Evolutionary conservation across 441 rosid species (phyloP), one percentile per base, ranked within the genome.

Genomic region (Eutrema salsugineum): DNA sequence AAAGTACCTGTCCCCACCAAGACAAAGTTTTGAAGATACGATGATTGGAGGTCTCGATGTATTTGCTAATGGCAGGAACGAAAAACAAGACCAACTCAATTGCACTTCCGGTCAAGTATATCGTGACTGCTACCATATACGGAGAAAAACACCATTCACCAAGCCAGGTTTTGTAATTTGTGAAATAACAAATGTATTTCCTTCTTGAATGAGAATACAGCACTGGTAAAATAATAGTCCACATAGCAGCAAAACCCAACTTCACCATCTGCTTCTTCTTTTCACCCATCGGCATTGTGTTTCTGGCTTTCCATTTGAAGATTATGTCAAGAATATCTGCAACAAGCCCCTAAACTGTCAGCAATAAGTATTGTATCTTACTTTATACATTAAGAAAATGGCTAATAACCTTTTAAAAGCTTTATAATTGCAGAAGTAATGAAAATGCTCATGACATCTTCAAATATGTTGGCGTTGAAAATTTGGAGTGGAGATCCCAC

Each of bases 391-490:
- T 11, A 27, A 44, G 15, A 39, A 38, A 39, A 44, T 19, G 55
- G 22, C 57, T 53, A n/a, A 39, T 63, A 78, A 95, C 99, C 98
- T 77, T 82, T 91, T 48, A 91, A 69, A 76, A 95, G 87, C 76
- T 89, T 87, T 73, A 95, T 83, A 75, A 89, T 64, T 60, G 99
- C 84, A 72, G 93, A 91, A 46, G 99, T 93, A 70, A 95, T 81
- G 82, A 95, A 95, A 79, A 95, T 85, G 86, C 98, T 95, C 94
- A 91, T 83, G 69, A 93, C 76, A 63, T 95, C 97, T 82, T 95
- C 98, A 78, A 95, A 89, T 72, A 88, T 69, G 73, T 73, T 80
- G 35, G 90, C 85, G 68, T 91, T 90, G 75, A 95, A 82, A 60
- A 93, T 77, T 76, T 91, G 85, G 56, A 95, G 85, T 38, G 98